A percentile compares a stretch with the other conserved stretches of the same genome.
Evolutionary conservation across 768 basidiomycete species (phyloP).

Genomic region (Boletus rex-veris): DNA sequence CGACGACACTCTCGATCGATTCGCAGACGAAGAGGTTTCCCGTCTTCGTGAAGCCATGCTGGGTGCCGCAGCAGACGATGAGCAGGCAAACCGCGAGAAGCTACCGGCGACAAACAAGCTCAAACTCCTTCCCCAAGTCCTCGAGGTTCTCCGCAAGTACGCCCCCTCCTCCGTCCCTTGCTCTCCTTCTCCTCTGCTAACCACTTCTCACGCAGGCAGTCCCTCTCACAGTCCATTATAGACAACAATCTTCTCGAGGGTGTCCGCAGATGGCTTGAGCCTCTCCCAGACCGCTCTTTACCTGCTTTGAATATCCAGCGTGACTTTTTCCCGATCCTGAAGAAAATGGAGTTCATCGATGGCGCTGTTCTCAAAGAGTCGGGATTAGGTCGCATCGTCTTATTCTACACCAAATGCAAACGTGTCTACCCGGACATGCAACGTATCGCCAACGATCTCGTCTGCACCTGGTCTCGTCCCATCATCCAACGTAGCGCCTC

Average conservation of each 20-base stretch:
- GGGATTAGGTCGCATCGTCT: slow-evolving; percentile 79
- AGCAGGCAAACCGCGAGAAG: slow-evolving; percentile 73
- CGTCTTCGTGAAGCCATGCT: slow-evolving; percentile 89
- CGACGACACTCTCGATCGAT: slow-evolving; percentile 79
- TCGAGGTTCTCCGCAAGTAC: slow-evolving; percentile 91
- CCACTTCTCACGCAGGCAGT: slow-evolving; percentile 48
- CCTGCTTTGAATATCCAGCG: slow-evolving; percentile 96
- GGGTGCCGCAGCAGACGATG: slow-evolving; percentile 79
- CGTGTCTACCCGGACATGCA: slow-evolving; percentile 78
- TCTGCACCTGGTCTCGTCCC: slow-evolving; percentile 83
- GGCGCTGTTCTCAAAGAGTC: slow-evolving; percentile 87
- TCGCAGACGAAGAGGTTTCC: slow-evolving; percentile 88
- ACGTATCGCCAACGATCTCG: slow-evolving; percentile 80
- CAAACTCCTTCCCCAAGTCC: slow-evolving; percentile 79
- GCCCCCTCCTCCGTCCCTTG: slow-evolving; percentile 15
- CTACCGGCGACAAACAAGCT: slow-evolving; percentile 84
- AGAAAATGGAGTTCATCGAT: slow-evolving; percentile 92
- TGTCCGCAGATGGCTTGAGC: slow-evolving; percentile 89
- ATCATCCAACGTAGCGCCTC: slow-evolving; percentile 88
- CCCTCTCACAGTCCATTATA: slow-evolving; percentile 86
- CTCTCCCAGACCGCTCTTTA: slow-evolving; percentile 86
- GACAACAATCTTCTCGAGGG: slow-evolving; percentile 94
- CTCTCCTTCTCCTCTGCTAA: neutral
- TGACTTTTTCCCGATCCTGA: slow-evolving; percentile 79
- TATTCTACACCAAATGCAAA: slow-evolving; percentile 96